Evolutionary conservation across 208 protist species (phyloP).

Genomic region (Wallacemonas rigidus): DNA sequence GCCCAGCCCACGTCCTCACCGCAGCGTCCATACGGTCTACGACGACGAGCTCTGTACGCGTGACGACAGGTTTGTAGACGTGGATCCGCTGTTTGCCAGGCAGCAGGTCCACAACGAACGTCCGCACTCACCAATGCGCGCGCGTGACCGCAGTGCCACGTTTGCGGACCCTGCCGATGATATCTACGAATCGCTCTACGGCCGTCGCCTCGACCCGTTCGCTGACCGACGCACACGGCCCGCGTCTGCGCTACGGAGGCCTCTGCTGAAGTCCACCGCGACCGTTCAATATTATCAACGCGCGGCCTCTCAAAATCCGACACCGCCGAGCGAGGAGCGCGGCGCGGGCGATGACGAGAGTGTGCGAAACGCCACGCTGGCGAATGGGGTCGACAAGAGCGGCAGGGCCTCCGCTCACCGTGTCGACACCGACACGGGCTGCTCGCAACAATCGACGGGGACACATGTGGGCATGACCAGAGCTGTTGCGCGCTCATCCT

Average conservation of each 20-base stretch:
- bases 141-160: neutral
- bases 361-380: too few relatives aligned
- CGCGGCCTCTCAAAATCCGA: neutral
- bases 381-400: too few relatives aligned
- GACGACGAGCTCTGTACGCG: neutral
- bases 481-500: too few relatives aligned
- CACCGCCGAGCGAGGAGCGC: neutral
- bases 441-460: too few relatives aligned
- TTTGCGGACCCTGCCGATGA: neutral
- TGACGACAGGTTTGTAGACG: neutral
- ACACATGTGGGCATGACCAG: too few relatives aligned
- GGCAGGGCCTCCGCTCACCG: too few relatives aligned
- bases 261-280: conserved; percentile 1
- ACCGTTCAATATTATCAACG: neutral
- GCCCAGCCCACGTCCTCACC: neutral
- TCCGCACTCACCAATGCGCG: too few relatives aligned
- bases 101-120: too few relatives aligned
- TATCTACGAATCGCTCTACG: conserved; percentile 14
- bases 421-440: too few relatives aligned
- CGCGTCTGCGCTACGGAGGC: neutral
- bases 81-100: neutral
- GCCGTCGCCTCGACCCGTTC: neutral
- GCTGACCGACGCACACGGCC: neutral
- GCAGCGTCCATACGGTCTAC: neutral
- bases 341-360: too few relatives aligned